These are phyloP conservation scores for Phlebiopsis gigantea DNA, from an alignment of 768 basidiomycete species.

Conservation along the genomic window DNA sequence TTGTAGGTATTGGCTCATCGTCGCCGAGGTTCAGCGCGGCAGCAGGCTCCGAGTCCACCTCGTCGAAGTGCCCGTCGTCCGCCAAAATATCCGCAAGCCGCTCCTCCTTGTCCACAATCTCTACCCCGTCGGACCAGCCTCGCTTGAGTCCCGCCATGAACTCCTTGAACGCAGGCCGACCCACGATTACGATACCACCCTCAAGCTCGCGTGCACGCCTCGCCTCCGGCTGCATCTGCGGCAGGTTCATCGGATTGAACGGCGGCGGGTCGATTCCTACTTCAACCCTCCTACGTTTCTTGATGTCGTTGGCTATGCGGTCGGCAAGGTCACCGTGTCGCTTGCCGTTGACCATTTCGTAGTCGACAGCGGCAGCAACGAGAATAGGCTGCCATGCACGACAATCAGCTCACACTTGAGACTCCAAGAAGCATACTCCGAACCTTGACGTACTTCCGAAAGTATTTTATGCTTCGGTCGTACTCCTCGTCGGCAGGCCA, in stretches of 20 bases:
- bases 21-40: conserved; percentile 27
- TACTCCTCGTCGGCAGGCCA: conserved; percentile 96
- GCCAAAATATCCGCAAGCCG: conserved; percentile 60
- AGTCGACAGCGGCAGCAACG: conserved; percentile 93
- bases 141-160: conserved; percentile 81
- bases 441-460: conserved; percentile 97
- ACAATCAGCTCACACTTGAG: conserved; percentile 8
- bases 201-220: conserved; percentile 55
- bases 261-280: conserved; percentile 57
- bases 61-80: conserved; percentile 75
- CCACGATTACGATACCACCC: conserved; percentile 84
- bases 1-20: conserved; percentile 38
- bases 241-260: conserved; percentile 38
- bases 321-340: conserved; percentile 83
- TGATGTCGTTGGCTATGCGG: conserved; percentile 68
- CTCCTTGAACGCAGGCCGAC: conserved; percentile 90
- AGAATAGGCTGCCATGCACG: conserved; percentile 68
- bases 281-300: conserved; percentile 60
- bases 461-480: conserved; percentile 78
- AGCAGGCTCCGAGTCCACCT: conserved; percentile 35
- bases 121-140: conserved; percentile 77
- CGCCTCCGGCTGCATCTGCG: conserved; percentile 47
- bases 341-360: conserved; percentile 74
- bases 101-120: conserved; percentile 68
- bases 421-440: conserved; percentile 21